Percentiles rank a stretch among this genome's conserved stretches.
Evolutionary conservation across 2,329 filamentous ascomycete genomes (phyloP).

Genomic region (Chrysoporthe puriensis): DNA sequence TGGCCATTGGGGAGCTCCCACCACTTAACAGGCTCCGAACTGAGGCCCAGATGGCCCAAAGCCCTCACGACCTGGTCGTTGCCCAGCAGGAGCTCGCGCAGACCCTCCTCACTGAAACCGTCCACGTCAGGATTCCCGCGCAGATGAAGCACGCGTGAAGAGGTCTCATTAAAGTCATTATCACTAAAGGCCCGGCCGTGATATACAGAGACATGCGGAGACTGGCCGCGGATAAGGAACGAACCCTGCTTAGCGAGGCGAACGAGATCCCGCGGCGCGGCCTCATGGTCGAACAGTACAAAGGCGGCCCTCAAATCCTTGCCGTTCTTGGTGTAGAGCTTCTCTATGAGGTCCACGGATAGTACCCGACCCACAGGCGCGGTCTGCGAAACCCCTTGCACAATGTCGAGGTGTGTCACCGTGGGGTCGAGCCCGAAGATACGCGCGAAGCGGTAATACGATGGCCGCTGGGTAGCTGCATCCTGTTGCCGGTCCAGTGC

Average conservation of each 20-base stretch:
- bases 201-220: slow-evolving; percentile 1
- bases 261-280: slow-evolving; percentile 4
- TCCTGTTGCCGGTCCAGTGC: not conserved
- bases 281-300: slow-evolving; percentile 12
- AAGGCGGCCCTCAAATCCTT: not conserved
- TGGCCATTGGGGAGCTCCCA: not conserved
- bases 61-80: not conserved
- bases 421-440: not conserved
- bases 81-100: not conserved
- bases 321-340: not conserved
- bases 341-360: not conserved
- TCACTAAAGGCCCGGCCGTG: not conserved
- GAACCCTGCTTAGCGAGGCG: slow-evolving; percentile 4
- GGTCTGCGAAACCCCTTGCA: slow-evolving; percentile 3
- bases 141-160: slow-evolving; percentile 6
- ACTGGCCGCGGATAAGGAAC: slow-evolving; percentile 3
- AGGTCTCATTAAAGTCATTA: not conserved
- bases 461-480: not conserved
- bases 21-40: slow-evolving; percentile 7
- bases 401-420: slow-evolving; percentile 9
- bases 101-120: slow-evolving; percentile 3
- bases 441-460: slow-evolving; percentile 3
- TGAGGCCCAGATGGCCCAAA: slow-evolving; percentile 5
- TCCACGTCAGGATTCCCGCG: slow-evolving; percentile 2
- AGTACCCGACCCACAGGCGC: slow-evolving; percentile 14